These are phyloP conservation scores for Wallacemonas sp. DNA, from an alignment of 208 protist species.

Conservation along the genomic window DNA sequence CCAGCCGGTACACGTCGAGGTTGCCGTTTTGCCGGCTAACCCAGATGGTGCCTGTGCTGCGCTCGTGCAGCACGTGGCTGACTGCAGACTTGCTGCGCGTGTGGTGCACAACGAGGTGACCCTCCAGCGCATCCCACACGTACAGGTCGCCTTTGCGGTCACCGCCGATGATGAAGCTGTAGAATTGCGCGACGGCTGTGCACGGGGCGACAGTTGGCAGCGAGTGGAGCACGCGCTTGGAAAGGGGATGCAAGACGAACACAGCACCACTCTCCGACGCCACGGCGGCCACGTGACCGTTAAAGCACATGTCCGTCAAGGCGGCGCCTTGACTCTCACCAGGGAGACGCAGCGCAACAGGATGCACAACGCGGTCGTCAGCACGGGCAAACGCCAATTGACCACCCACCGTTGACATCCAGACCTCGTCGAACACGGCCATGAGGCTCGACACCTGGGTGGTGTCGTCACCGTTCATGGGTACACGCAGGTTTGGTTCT, in stretches of 20 bases:
- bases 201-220: constrained; percentile 45
- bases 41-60: constrained; percentile 60
- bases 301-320: constrained; percentile 55
- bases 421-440: constrained; percentile 61
- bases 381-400: constrained; percentile 48
- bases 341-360: constrained; percentile 20
- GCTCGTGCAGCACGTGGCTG: constrained; percentile 51
- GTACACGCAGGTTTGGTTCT: constrained; percentile 25
- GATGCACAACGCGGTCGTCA: constrained; percentile 11
- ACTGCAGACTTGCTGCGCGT: constrained; percentile 41
- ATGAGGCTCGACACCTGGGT: constrained; percentile 37
- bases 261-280: constrained; percentile 49
- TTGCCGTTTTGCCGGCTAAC: constrained; percentile 54
- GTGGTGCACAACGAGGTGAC: constrained; percentile 31
- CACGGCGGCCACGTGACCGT: constrained; percentile 47
- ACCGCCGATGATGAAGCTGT: constrained; percentile 57
- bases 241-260: constrained; percentile 46
- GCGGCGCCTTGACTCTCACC: constrained; percentile 43
- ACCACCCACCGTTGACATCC: constrained; percentile 47
- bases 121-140: constrained; percentile 48
- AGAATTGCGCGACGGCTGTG: constrained; percentile 43
- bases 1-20: constrained; percentile 58
- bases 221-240: constrained; percentile 32
- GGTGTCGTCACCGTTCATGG: constrained; percentile 7
- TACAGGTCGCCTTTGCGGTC: constrained; percentile 53